These are phyloP conservation scores for Metschnikowia proteae DNA, from an alignment of 805 yeast species.

Conservation along the genomic window DNA sequence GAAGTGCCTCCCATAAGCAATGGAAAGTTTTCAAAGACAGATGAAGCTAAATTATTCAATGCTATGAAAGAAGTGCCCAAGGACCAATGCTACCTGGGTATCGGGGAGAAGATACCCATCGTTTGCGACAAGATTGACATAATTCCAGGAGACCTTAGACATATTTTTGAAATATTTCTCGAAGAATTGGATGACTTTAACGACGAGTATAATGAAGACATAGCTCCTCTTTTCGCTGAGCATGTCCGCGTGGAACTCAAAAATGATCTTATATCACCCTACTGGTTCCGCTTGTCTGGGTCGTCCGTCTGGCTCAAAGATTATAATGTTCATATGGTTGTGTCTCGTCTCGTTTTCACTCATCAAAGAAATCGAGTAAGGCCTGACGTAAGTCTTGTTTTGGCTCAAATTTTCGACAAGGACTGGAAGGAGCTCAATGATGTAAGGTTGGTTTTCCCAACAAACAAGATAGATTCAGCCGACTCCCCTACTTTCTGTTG, in stretches of 20 bases:
- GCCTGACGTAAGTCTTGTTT: slow-evolving; percentile 18
- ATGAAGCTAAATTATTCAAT: neutral
- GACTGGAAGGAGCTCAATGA: slow-evolving; percentile 23
- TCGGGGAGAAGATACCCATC: neutral
- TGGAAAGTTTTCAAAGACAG: neutral
- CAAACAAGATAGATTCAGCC: slow-evolving; percentile 9
- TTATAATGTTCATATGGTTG: slow-evolving; percentile 20
- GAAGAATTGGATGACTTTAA: slow-evolving; percentile 9
- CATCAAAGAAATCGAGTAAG: slow-evolving; percentile 16
- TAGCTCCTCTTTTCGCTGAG: slow-evolving; percentile 8
- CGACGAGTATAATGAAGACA: slow-evolving; percentile 11
- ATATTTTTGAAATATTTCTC: slow-evolving; percentile 1
- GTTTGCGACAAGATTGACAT: slow-evolving; percentile 4
- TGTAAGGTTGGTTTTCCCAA: slow-evolving; percentile 23
- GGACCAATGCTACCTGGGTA: neutral
- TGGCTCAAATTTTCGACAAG: slow-evolving; percentile 20
- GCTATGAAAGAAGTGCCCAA: neutral
- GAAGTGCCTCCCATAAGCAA: slow-evolving; percentile 4
- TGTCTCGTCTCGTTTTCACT: slow-evolving; percentile 19
- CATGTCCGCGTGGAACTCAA: slow-evolving; percentile 12
- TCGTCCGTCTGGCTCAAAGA: slow-evolving; percentile 23
- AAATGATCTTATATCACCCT: slow-evolving; percentile 3
- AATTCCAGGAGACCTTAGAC: slow-evolving; percentile 6
- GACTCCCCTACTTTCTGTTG: slow-evolving; percentile 7
- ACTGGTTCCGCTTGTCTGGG: slow-evolving; percentile 23